Conservation (phyloP, 225 moss, liverwort and hornwort species). For the Climacium dendroides region DNA sequence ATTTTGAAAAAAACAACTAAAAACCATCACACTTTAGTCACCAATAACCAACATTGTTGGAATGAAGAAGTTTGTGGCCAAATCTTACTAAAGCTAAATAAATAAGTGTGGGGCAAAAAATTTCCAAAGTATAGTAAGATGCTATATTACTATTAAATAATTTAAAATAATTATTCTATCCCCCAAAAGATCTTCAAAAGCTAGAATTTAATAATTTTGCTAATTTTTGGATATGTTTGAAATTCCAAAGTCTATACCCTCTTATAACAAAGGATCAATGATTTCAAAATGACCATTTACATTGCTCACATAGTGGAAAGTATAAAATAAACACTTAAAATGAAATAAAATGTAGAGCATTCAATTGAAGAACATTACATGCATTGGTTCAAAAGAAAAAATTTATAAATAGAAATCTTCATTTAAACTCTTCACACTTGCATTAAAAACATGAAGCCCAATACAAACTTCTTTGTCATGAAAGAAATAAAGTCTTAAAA, state of each 20-base stretch:
- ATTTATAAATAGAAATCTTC: no score
- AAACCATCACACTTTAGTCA: background rate
- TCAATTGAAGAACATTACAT: background rate
- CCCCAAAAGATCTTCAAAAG: background rate
- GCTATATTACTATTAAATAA: background rate
- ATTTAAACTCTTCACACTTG: accelerated
- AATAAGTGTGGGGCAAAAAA: background rate
- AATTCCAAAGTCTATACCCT: background rate
- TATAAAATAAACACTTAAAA: background rate
- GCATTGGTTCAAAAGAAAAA: background rate
- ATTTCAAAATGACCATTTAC: background rate
- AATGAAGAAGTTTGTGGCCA: background rate
- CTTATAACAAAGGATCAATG: accelerated
- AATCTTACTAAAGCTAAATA: background rate
- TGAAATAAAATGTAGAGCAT: no score
- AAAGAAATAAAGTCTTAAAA: background rate
- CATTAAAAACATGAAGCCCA: background rate
- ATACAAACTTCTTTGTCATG: accelerated
- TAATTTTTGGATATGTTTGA: background rate
- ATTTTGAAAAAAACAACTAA: background rate
- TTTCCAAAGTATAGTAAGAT: accelerated
- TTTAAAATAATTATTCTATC: no score
- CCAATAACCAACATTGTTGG: background rate
- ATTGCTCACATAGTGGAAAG: accelerated
- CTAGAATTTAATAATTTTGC: background rate